A percentile compares a stretch with the other conserved stretches of the same genome.
Conservation (phyloP, 805 yeast genomes). For the Debaryomyces hansenii region DNA sequence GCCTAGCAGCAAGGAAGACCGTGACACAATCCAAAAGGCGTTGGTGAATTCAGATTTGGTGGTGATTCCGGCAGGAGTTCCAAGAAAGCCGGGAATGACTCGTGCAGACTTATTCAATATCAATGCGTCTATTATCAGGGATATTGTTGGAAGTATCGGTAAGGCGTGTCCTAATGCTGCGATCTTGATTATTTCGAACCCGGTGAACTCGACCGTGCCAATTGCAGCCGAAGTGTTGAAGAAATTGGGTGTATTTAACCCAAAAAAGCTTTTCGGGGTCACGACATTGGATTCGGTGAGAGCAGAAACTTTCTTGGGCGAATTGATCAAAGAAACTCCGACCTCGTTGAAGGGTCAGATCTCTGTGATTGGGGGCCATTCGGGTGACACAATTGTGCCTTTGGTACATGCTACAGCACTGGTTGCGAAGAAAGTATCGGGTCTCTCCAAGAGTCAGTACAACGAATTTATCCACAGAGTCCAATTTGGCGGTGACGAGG, state of each 20-base stretch:
- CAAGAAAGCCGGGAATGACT: conserved; percentile 51
- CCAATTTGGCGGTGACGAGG: conserved; percentile 88
- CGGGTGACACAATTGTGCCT: conserved; percentile 49
- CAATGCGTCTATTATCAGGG: conserved; percentile 45
- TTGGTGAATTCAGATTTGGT: conserved; percentile 40
- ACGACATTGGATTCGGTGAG: conserved; percentile 47
- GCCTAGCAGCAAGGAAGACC: conserved; percentile 39
- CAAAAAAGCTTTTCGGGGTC: conserved; percentile 46
- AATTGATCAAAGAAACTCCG: conserved; percentile 32
- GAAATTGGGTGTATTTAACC: conserved; percentile 46
- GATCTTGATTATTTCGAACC: conserved; percentile 46
- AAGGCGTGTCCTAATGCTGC: conserved; percentile 42
- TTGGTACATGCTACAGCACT: conserved; percentile 21
- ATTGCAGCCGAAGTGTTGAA: conserved; percentile 51
- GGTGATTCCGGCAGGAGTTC: conserved; percentile 48
- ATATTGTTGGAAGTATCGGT: conserved; percentile 41
- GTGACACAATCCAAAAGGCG: conserved; percentile 34
- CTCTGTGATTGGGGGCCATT: conserved; percentile 47
- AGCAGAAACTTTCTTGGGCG: conserved; percentile 47
- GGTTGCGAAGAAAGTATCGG: conserved; percentile 13
- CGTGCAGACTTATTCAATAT: conserved; percentile 48
- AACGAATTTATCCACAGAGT: conserved; percentile 41
- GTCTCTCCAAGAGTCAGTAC: conserved; percentile 14
- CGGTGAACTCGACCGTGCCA: conserved; percentile 48
- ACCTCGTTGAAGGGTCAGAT: conserved; percentile 35